These are phyloP conservation scores for Geotrichum klebahnii DNA, from an alignment of 1,139 yeast genomes.

Conservation along the genomic window DNA sequence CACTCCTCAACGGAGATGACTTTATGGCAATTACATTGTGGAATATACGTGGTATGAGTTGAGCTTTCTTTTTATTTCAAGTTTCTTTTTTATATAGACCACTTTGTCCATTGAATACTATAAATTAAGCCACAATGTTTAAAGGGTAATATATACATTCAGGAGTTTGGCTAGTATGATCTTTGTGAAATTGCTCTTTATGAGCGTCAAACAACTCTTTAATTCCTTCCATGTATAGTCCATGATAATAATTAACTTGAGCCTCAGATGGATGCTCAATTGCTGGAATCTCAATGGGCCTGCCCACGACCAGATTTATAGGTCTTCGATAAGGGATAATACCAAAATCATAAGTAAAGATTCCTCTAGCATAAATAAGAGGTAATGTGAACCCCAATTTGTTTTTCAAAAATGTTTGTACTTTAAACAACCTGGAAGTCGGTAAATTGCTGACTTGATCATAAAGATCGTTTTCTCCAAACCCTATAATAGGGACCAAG, in stretches of 20 bases:
- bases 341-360: constrained; percentile 89
- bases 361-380: constrained; percentile 85
- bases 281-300: constrained; percentile 68
- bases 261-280: constrained; percentile 45
- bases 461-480: constrained; percentile 85
- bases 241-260: constrained; percentile 67
- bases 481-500: constrained; percentile 82
- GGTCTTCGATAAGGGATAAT: constrained; percentile 80
- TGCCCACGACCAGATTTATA: constrained; percentile 68
- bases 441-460: constrained; percentile 55
- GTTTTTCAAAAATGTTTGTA: constrained; percentile 70
- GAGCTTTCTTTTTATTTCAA: too few species aligned
- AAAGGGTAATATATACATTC: background rate
- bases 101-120: too few species aligned
- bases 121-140: background rate
- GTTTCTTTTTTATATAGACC: too few species aligned
- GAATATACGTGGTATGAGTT: too few species aligned
- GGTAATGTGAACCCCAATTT: constrained; percentile 85
- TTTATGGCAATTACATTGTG: too few species aligned
- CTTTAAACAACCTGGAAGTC: constrained; percentile 49
- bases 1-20: too few species aligned
- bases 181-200: constrained; percentile 44
- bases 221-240: constrained; percentile 63
- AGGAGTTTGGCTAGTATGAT: background rate
- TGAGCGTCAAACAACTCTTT: constrained; percentile 63